These are phyloP conservation scores for Tolypocladium amazonense DNA, from an alignment of 2,329 filamentous ascomycete species.

Conservation along the genomic window DNA sequence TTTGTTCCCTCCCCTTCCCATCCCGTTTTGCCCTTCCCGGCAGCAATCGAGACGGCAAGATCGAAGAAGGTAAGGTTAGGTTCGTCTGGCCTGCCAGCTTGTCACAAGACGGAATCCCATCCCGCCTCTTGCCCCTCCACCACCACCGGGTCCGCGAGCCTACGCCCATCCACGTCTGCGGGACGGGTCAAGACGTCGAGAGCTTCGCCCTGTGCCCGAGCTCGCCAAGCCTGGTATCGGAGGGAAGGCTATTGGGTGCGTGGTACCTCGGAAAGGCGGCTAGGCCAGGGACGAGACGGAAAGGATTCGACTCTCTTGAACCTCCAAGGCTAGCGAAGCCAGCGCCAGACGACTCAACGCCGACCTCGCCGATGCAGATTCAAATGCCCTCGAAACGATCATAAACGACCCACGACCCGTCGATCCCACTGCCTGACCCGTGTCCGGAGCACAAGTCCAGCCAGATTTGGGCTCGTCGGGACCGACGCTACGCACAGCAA, in stretches of 20 bases:
- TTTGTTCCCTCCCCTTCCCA: background rate
- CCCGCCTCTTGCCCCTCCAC: background rate
- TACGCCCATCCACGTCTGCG: background rate
- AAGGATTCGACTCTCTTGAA: background rate
- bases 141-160: background rate
- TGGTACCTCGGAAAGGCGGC: constrained; percentile 6
- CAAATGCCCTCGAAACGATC: constrained; percentile 20
- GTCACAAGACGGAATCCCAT: background rate
- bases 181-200: background rate
- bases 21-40: constrained; percentile 1
- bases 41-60: constrained; percentile 7
- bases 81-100: background rate
- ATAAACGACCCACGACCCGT: constrained; percentile 17
- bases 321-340: constrained; percentile 2
- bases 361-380: constrained; percentile 7
- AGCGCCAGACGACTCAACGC: constrained; percentile 3
- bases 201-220: background rate
- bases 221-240: background rate
- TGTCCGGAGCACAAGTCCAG: background rate
- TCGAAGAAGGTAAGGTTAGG: constrained; percentile 1
- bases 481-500: background rate
- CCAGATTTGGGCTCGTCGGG: constrained; percentile 1
- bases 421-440: constrained; percentile 1
- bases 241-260: background rate
- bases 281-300: background rate